Conservation (phyloP, 805 yeast species). For the Tetrapisispora pingtungensis region DNA sequence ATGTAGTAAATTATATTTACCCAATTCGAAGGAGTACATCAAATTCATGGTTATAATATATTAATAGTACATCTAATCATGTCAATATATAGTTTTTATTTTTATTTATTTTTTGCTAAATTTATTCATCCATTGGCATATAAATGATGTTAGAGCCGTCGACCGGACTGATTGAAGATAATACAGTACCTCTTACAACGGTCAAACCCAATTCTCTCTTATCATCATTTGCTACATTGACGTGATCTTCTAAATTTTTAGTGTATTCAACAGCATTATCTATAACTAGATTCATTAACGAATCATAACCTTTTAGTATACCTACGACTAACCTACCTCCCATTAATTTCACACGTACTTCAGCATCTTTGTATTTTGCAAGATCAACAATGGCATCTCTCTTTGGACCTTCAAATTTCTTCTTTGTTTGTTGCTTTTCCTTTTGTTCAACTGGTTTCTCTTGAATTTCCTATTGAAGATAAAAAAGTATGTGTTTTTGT, state of each 20-base stretch:
- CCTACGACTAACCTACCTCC: conserved; percentile 87
- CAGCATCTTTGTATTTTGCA: conserved; percentile 61
- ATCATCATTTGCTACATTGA: conserved; percentile 37
- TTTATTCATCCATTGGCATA: conserved; percentile 12
- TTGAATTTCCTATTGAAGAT: not conserved
- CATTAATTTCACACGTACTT: conserved; percentile 65
- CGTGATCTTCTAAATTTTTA: conserved; percentile 54
- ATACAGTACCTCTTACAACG: conserved; percentile 76
- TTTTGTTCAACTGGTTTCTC: conserved; percentile 7
- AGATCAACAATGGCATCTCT: conserved; percentile 84
- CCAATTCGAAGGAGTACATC: too few relatives aligned
- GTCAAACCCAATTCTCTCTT: conserved; percentile 67
- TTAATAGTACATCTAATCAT: too few relatives aligned
- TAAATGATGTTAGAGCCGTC: conserved; percentile 28
- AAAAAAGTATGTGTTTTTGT: not conserved
- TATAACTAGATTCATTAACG: conserved; percentile 66
- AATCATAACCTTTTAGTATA: conserved; percentile 71
- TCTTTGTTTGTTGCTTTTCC: conserved; percentile 23
- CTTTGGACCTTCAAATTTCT: conserved; percentile 62
- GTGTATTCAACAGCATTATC: conserved; percentile 57
- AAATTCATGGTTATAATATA: too few relatives aligned
- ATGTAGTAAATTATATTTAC: too few relatives aligned
- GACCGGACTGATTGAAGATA: conserved; percentile 36
- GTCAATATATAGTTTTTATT: not conserved
- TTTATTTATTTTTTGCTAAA: not conserved